Percentiles rank a stretch among this genome's conserved stretches.
phyloP scores from a whole-genome alignment of 179 eudicot genomes.

The Beta lomatogona region DNA sequence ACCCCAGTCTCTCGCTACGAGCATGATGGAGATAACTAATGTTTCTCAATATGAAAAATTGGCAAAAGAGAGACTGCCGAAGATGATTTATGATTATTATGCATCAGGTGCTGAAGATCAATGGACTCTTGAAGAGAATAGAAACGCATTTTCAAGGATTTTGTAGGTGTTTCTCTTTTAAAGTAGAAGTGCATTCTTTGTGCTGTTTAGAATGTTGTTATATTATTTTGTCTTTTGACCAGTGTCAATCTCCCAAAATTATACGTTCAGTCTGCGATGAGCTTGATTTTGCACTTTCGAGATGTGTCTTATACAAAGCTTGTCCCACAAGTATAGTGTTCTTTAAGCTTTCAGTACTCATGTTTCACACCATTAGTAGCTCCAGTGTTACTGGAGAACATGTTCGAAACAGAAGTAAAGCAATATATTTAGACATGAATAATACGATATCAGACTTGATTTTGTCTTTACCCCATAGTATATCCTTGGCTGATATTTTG shows the following conservation, averaged over 20 bases:
- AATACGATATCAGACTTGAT: neutral
- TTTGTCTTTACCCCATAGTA: neutral
- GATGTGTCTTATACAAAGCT: neutral
- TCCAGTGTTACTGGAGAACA: neutral
- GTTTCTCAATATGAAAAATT: conserved; percentile 67
- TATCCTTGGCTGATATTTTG: neutral
- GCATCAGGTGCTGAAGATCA: conserved; percentile 90
- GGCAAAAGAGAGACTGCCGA: conserved; percentile 72
- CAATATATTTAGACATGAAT: neutral
- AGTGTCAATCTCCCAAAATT: neutral
- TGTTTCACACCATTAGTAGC: neutral
- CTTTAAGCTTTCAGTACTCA: neutral
- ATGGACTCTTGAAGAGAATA: conserved; percentile 77
- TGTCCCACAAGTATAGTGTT: neutral
- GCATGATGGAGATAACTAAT: conserved; percentile 66
- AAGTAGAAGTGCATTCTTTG: neutral
- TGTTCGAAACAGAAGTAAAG: neutral
- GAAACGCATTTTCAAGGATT: conserved; percentile 66
- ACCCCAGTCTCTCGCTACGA: neutral
- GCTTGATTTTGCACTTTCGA: neutral
- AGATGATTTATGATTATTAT: conserved; percentile 79
- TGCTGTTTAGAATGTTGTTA: neutral
- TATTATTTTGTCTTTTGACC: neutral
- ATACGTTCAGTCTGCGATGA: neutral
- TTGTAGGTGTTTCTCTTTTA: conserved; percentile 41